phyloP scores from a whole-genome alignment of 169 alveolate genomes.

The Plasmodium fragile region DNA sequence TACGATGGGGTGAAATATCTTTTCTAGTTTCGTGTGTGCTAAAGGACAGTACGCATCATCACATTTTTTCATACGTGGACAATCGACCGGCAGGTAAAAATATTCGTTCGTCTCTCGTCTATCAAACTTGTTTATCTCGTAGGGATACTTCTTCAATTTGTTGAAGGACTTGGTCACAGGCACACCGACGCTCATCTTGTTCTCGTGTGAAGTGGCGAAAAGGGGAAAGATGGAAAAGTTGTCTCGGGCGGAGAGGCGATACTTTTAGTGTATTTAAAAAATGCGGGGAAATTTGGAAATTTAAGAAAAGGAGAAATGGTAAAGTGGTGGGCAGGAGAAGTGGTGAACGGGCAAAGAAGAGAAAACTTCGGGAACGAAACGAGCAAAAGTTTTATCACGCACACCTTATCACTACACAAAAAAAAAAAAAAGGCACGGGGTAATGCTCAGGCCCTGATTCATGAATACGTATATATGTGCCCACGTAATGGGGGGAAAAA shows the following conservation, averaged over 20 bases:
- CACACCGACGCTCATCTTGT: slow-evolving; percentile 74
- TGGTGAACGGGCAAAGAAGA: background rate
- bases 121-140: slow-evolving; percentile 79
- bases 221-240: background rate
- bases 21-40: slow-evolving; percentile 88
- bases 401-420: background rate
- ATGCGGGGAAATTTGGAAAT: background rate
- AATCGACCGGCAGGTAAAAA: slow-evolving; percentile 89
- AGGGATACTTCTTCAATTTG: slow-evolving; percentile 78
- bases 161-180: slow-evolving; percentile 81
- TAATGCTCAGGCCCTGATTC: background rate
- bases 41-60: slow-evolving; percentile 87
- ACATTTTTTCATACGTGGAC: slow-evolving; percentile 86
- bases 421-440: background rate
- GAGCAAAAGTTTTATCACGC: background rate
- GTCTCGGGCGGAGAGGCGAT: background rate
- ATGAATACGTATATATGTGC: background rate
- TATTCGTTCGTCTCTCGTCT: slow-evolving; percentile 85
- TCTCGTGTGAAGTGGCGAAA: background rate
- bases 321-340: background rate
- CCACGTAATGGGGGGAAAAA: background rate
- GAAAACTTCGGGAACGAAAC: background rate
- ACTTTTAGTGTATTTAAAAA: background rate
- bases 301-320: background rate
- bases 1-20: slow-evolving; percentile 89